A percentile compares a stretch with the other conserved stretches of the same genome.
phyloP scores from a whole-genome alignment of 257 asterid species.

The Ilex asprella region DNA sequence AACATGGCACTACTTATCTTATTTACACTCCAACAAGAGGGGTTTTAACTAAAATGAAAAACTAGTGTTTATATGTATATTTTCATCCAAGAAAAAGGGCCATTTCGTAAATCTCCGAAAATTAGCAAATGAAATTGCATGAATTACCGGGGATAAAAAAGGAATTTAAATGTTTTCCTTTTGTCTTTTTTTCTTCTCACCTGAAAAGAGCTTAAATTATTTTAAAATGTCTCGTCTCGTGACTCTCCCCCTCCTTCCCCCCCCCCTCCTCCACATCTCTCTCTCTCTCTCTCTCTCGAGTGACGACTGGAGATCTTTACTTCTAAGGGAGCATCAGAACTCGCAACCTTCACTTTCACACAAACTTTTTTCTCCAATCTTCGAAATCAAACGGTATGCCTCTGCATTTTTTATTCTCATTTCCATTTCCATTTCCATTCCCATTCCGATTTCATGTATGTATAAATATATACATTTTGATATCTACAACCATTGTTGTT shows the following conservation, averaged over 20 bases:
- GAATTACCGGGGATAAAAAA: too few relatives aligned
- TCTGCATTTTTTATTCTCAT: neutral
- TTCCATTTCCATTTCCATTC: neutral
- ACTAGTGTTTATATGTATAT: too few relatives aligned
- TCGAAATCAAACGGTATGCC: neutral
- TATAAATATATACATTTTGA: neutral
- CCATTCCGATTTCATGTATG: too few relatives aligned
- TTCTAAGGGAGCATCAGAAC: neutral
- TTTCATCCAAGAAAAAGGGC: too few relatives aligned
- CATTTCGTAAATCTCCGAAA: too few relatives aligned
- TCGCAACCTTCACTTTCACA: neutral
- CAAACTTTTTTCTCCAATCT: neutral
- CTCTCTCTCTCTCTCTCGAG: slow-evolving; percentile 21
- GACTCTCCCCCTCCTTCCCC: slow-evolving; percentile 56
- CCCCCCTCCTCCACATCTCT: slow-evolving; percentile 38
- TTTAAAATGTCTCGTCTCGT: slow-evolving; percentile 46
- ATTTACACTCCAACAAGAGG: too few relatives aligned
- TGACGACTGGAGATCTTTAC: neutral
- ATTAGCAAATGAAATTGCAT: too few relatives aligned
- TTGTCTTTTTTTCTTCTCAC: too few relatives aligned
- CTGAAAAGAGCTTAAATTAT: slow-evolving; percentile 9
- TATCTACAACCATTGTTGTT: too few relatives aligned
- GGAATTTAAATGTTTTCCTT: too few relatives aligned
- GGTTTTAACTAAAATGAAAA: too few relatives aligned
- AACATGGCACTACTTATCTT: too few relatives aligned